Evolutionary conservation across 2,329 filamentous ascomycete genomes (phyloP), one percentile per base, ranked within the genome.

Genomic region (Clathrospora elynae): DNA sequence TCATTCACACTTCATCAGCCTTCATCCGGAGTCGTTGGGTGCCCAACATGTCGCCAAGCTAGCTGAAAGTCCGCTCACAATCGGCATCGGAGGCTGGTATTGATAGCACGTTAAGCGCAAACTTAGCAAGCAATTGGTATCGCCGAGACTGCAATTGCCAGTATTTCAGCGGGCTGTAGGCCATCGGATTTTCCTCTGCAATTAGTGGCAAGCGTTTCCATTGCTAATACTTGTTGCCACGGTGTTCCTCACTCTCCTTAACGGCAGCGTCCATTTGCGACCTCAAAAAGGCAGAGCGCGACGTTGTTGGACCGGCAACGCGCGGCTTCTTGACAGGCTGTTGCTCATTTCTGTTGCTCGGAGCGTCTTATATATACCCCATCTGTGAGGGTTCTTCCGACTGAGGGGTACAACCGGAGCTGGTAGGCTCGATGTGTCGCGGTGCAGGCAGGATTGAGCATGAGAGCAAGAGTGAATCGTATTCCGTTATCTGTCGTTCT

Each of bases 91-190:
- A 30, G 2, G 36, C 36, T 39, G 17, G 36, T 5, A 39, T 39
- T 30, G 25, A 8, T 5, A 31, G 28, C 25, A 39, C 18, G 26
- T 39, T 20, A 19, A 39, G 12, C 8, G 36, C 36, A 38, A 38
- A 29, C 35, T 38, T 28, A 20, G 23, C 10, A 8, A 38, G 35
- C 16, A 13, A 6, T 18, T 17, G 36, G 19, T 31, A 30, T 16
- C 31, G 26, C 12, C 13, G 16, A n/a, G 25, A 5, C 25, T 31
- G 36, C 16, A 31, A 16, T n/a, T 31, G 36, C 36, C 26, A 39
- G 36, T 39, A 39, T 19, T n/a, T 10, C 9, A 39, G 12, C 17
- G 20, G 36, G 12, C 31, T 39, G 19, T 6, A n/a, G 3, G 26
- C 11, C n/a, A 24, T 23, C 3, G 28, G 36, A n/a, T 39, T 24